phyloP scores from a whole-genome alignment of 805 yeast species.

The Ascoidea asiatica region DNA sequence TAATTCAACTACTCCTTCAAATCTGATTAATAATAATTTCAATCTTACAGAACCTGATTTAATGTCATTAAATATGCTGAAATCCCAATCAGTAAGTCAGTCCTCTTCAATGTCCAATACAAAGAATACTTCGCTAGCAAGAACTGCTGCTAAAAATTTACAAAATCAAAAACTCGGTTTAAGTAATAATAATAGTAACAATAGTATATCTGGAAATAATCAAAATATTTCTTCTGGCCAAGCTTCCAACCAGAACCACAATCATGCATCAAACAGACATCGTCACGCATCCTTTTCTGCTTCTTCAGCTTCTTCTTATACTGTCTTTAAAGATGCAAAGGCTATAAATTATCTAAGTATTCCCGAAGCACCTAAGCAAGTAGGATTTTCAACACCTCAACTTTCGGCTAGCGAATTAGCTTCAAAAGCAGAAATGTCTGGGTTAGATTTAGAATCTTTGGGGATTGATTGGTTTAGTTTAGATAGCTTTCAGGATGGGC shows the following conservation, averaged over 20 bases:
- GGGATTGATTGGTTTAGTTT: constrained; percentile 19
- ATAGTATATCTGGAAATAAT: background rate
- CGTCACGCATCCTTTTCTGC: constrained; percentile 56
- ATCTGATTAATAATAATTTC: background rate
- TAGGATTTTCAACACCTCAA: constrained; percentile 77
- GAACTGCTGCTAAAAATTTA: background rate
- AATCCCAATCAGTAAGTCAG: background rate
- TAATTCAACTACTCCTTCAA: background rate
- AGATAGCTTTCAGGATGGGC: constrained; percentile 1
- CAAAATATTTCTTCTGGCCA: constrained; percentile 1
- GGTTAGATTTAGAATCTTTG: constrained; percentile 23
- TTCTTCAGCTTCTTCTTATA: constrained; percentile 44
- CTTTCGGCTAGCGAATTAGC: constrained; percentile 33
- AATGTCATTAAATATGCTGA: background rate
- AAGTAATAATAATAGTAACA: background rate
- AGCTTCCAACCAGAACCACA: constrained; percentile 1
- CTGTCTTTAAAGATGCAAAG: constrained; percentile 32
- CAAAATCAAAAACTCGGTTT: background rate
- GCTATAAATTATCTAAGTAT: constrained; percentile 15
- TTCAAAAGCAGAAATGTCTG: constrained; percentile 18
- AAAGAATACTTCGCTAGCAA: background rate
- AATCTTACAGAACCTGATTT: background rate
- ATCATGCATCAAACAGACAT: constrained; percentile 6
- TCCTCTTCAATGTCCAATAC: background rate
- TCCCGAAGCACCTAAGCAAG: constrained; percentile 48